A percentile compares a stretch with the other conserved stretches of the same genome.
Conservation (phyloP, 345 rosid species). For the Hirschfeldia incana region DNA sequence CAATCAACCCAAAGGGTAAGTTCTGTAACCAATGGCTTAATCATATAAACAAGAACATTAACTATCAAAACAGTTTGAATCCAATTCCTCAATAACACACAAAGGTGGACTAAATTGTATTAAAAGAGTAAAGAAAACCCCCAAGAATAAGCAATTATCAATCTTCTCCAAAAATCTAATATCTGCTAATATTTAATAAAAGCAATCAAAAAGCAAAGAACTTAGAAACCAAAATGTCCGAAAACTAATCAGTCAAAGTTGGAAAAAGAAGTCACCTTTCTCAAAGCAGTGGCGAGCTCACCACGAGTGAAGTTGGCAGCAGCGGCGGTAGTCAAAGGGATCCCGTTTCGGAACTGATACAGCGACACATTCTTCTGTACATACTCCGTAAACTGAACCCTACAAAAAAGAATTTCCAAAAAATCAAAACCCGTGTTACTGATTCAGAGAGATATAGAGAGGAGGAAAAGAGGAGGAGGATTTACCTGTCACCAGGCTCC, state of each 20-base stretch:
- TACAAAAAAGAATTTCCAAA: constrained; percentile 16
- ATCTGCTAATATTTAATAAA: neutral
- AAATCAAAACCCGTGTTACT: neutral
- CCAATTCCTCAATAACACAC: neutral
- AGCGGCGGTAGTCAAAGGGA: constrained; percentile 88
- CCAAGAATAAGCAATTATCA: no score
- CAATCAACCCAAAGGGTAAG: neutral
- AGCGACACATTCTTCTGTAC: constrained; percentile 94
- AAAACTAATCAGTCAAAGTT: no score
- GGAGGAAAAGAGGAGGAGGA: neutral
- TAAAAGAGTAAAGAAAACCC: neutral
- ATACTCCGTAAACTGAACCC: constrained; percentile 96
- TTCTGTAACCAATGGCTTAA: neutral
- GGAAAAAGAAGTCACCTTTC: constrained; percentile 57
- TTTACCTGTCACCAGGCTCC: constrained; percentile 89
- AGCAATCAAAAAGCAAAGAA: neutral
- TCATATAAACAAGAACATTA: neutral
- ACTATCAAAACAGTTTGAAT: constrained; percentile 9
- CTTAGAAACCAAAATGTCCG: neutral
- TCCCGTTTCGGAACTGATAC: constrained; percentile 89
- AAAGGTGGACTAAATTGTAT: neutral
- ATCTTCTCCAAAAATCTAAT: neutral
- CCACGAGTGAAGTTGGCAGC: constrained; percentile 92
- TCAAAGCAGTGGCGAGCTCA: constrained; percentile 93
- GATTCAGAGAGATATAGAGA: neutral